These are phyloP conservation scores for Penicillium sp. DNA, from an alignment of 2,329 filamentous ascomycete species.

Conservation along the genomic window DNA sequence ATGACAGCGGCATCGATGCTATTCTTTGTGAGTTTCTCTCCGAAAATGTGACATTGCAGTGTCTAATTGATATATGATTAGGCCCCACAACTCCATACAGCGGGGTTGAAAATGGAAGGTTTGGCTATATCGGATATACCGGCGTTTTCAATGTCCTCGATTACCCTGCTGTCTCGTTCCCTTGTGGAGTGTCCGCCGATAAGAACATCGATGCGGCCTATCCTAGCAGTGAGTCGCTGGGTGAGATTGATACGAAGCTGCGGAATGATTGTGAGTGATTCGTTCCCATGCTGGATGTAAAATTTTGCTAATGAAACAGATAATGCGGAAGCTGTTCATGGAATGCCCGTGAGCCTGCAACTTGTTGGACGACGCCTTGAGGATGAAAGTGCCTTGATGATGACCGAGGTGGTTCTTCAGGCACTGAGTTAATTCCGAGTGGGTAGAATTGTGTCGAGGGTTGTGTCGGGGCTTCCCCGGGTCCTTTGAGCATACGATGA, in stretches of 20 bases:
- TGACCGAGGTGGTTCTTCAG: slow-evolving; percentile 41
- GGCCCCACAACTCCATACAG: slow-evolving; percentile 26
- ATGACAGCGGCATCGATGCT: background rate
- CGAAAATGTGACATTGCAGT: background rate
- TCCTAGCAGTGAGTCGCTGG: background rate
- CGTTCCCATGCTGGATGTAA: too few species aligned
- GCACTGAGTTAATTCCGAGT: slow-evolving; percentile 26
- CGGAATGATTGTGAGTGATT: background rate
- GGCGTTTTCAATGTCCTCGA: slow-evolving; percentile 27
- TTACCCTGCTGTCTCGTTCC: slow-evolving; percentile 25
- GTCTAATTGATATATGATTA: slow-evolving; percentile 19
- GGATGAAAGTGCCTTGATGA: slow-evolving; percentile 42
- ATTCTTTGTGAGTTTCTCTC: background rate
- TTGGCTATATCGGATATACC: slow-evolving; percentile 23
- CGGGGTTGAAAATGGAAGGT: slow-evolving; percentile 23
- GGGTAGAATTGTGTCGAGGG: too few species aligned
- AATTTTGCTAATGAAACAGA: background rate
- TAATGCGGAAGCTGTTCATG: slow-evolving; percentile 11
- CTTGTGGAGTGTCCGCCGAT: slow-evolving; percentile 22
- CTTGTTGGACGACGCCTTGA: slow-evolving; percentile 35
- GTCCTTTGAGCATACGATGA: too few species aligned
- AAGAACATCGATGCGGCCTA: background rate
- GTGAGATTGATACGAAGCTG: background rate
- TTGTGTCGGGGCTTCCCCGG: too few species aligned
- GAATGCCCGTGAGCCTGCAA: slow-evolving; percentile 35